phyloP scores from a whole-genome alignment of 2,329 filamentous ascomycete species.

The Alternaria burnsii region DNA sequence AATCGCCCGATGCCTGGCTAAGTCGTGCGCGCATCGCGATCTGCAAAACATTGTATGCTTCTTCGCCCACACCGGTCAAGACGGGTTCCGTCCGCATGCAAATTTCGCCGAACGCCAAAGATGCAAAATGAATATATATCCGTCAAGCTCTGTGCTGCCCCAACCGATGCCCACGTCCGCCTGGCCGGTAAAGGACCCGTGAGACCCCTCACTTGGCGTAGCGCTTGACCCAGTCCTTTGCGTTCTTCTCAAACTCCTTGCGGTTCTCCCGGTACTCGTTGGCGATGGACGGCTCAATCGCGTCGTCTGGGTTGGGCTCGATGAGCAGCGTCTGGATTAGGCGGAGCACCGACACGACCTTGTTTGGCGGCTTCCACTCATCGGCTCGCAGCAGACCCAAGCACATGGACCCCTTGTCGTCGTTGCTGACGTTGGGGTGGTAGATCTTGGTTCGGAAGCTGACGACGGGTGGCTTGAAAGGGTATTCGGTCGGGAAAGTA shows the following conservation, averaged over 20 bases:
- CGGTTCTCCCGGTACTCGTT: constrained; percentile 79
- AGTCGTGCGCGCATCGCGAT: constrained; percentile 11
- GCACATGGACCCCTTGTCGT: constrained; percentile 84
- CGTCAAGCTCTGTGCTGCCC: constrained; percentile 10
- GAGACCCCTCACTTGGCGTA: constrained; percentile 65
- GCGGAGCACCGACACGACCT: constrained; percentile 77
- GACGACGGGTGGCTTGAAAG: constrained; percentile 85
- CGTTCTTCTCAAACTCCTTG: constrained; percentile 76
- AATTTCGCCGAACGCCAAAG: constrained; percentile 45
- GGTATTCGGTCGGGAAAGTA: constrained; percentile 79
- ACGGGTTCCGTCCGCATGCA: constrained; percentile 25
- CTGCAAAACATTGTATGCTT: constrained; percentile 23
- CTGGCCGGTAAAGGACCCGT: constrained; percentile 9
- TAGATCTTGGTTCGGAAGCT: constrained; percentile 90
- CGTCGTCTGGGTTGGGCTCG: constrained; percentile 88
- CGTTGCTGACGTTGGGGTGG: constrained; percentile 93
- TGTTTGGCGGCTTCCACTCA: constrained; percentile 90
- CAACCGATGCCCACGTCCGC: constrained; percentile 1
- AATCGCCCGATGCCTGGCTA: constrained; percentile 12
- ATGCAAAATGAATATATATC: constrained; percentile 32
- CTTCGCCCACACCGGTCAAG: constrained; percentile 17
- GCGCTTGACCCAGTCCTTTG: constrained; percentile 74
- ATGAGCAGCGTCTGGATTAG: constrained; percentile 77
- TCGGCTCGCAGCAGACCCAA: constrained; percentile 82
- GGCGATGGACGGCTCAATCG: constrained; percentile 85